These are phyloP conservation scores for Fusarium pseudocircinatum DNA, from an alignment of 2,329 filamentous ascomycete genomes.

Conservation along the genomic window DNA sequence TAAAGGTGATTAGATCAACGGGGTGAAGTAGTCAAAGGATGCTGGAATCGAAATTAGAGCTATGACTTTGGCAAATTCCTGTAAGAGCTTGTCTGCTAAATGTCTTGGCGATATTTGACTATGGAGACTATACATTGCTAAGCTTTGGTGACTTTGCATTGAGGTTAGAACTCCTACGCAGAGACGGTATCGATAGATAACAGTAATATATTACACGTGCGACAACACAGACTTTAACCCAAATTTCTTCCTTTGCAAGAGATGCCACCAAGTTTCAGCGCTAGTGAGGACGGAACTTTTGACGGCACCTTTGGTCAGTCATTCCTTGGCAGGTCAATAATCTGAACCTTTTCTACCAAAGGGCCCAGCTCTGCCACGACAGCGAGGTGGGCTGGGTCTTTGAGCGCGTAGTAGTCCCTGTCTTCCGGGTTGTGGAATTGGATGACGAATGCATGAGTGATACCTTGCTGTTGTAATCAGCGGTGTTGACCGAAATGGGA, in stretches of 20 bases:
- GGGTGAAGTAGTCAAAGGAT: too few relatives aligned
- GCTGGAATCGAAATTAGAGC: too few relatives aligned
- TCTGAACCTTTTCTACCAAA: conserved; percentile 61
- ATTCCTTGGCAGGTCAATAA: conserved; percentile 63
- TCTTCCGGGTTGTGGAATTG: conserved; percentile 73
- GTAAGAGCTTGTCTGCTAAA: not conserved
- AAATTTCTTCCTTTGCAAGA: too few relatives aligned
- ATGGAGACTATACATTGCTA: too few relatives aligned
- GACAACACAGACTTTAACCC: too few relatives aligned
- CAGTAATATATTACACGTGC: too few relatives aligned
- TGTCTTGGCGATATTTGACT: fast-evolving
- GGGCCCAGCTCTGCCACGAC: conserved; percentile 63
- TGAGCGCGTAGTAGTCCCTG: conserved; percentile 71
- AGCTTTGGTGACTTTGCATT: too few relatives aligned
- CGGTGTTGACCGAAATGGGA: fast-evolving
- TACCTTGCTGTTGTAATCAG: not conserved
- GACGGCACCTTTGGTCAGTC: not conserved
- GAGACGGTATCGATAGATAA: too few relatives aligned
- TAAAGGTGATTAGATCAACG: not conserved
- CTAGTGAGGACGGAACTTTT: too few relatives aligned
- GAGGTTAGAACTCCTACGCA: too few relatives aligned
- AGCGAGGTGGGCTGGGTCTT: conserved; percentile 70
- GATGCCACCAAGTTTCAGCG: too few relatives aligned
- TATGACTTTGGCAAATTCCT: fast-evolving
- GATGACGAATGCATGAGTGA: not conserved